Conservation (phyloP, 2,329 filamentous ascomycete genomes). For the Davidsoniella neocaledoniae region DNA sequence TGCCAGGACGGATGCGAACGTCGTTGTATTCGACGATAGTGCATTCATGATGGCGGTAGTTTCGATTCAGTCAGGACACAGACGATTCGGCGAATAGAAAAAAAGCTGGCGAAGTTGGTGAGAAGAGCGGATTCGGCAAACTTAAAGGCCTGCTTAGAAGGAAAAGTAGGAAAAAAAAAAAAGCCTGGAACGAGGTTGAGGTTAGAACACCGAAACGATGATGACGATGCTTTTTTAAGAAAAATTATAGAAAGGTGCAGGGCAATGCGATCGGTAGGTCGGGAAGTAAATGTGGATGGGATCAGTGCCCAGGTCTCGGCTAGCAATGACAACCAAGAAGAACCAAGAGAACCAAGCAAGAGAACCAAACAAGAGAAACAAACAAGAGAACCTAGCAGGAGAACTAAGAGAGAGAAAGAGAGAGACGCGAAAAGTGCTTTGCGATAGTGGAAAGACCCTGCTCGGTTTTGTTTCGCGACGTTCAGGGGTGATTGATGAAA, state of each 20-base stretch:
- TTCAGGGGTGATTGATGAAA: constrained; percentile 1
- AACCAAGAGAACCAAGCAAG: too few relatives aligned
- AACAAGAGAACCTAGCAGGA: too few relatives aligned
- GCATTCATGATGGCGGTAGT: neutral
- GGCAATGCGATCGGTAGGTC: neutral
- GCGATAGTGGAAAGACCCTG: constrained; percentile 3
- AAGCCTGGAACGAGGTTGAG: neutral
- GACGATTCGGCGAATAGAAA: neutral
- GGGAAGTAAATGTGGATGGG: neutral
- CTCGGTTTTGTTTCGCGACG: constrained; percentile 6
- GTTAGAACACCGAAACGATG: neutral
- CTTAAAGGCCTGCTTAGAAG: neutral
- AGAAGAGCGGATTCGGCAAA: neutral
- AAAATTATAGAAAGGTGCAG: neutral
- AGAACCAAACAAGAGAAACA: too few relatives aligned
- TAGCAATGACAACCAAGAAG: constrained; percentile 4
- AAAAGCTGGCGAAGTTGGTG: neutral
- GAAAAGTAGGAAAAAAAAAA: neutral
- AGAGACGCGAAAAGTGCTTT: constrained; percentile 5
- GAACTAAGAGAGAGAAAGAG: neutral
- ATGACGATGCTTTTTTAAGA: neutral
- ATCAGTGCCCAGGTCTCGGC: constrained; percentile 6
- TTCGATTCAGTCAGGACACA: neutral
- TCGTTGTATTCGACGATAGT: constrained; percentile 37
- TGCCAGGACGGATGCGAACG: constrained; percentile 53